Conservation (phyloP, 1,284 basidiomycete genomes). For the Microbotryum lychnidis-dioicae region DNA sequence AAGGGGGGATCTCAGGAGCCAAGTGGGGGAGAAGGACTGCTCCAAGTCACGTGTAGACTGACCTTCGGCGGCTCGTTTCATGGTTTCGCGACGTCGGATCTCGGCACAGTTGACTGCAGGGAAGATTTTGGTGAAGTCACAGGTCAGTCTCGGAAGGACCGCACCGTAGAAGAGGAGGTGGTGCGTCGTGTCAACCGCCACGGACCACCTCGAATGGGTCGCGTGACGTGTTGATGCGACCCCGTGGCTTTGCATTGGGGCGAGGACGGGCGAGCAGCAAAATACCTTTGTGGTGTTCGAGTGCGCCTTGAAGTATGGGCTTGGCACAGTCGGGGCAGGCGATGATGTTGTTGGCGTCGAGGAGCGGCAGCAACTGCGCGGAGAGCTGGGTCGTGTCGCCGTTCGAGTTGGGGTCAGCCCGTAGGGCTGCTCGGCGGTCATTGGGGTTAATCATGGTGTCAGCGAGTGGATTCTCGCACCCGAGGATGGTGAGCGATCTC, state of each 20-base stretch:
- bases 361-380: not conserved
- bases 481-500: too few species aligned
- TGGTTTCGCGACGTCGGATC: constrained; percentile 43
- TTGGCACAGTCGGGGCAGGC: constrained; percentile 70
- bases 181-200: too few species aligned
- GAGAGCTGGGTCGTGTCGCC: too few species aligned
- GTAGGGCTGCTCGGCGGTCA: too few species aligned
- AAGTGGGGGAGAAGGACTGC: not conserved
- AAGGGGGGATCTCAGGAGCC: not conserved
- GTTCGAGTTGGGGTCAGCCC: too few species aligned
- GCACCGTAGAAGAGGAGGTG: too few species aligned
- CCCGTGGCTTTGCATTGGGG: too few species aligned
- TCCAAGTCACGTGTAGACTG: not conserved
- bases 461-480: too few species aligned
- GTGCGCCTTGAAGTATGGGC: constrained; percentile 63
- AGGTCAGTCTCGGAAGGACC: too few species aligned
- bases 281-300: constrained; percentile 65
- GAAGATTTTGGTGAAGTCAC: not conserved
- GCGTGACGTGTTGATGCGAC: too few species aligned
- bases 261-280: constrained; percentile 12
- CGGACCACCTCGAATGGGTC: too few species aligned
- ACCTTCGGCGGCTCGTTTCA: constrained; percentile 32
- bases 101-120: constrained; percentile 54
- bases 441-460: too few species aligned
- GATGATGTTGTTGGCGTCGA: constrained; percentile 44